A percentile compares a stretch with the other conserved stretches of the same genome.
phyloP scores from a whole-genome alignment of 2,329 filamentous ascomycete species.

The Diatrype stigma region DNA sequence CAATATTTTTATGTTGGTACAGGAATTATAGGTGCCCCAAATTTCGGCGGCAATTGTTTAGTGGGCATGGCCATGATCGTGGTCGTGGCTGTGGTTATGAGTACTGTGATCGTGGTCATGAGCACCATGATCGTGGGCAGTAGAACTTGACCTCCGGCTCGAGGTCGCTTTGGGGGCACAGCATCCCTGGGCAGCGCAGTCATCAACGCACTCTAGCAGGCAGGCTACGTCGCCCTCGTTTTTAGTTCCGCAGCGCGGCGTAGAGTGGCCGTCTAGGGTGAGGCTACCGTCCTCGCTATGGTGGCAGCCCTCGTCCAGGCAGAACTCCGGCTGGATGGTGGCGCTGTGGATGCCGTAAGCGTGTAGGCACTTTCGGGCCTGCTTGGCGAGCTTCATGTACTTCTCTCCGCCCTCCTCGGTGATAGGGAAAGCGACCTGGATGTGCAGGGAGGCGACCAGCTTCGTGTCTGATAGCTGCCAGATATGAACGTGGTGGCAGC shows the following conservation, averaged over 20 bases:
- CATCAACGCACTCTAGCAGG: slow-evolving; percentile 49
- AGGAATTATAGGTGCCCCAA: too few relatives aligned
- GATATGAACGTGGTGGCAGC: slow-evolving; percentile 93
- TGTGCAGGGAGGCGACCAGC: slow-evolving; percentile 86
- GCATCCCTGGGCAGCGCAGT: slow-evolving; percentile 43
- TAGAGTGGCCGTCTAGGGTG: slow-evolving; percentile 20
- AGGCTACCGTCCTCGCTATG: slow-evolving; percentile 29
- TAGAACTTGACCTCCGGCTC: slow-evolving; percentile 29
- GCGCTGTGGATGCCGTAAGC: slow-evolving; percentile 95
- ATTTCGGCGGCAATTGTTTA: too few relatives aligned
- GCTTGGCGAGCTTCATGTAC: slow-evolving; percentile 87
- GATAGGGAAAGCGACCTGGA: slow-evolving; percentile 88
- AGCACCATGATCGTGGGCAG: slow-evolving; percentile 22
- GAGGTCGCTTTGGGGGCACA: slow-evolving; percentile 30
- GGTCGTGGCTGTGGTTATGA: slow-evolving; percentile 31
- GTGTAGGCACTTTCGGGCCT: slow-evolving; percentile 83
- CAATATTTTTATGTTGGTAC: too few relatives aligned
- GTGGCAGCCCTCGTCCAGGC: slow-evolving; percentile 45
- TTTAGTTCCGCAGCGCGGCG: slow-evolving; percentile 9
- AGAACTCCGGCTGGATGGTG: slow-evolving; percentile 94
- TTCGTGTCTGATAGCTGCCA: slow-evolving; percentile 98
- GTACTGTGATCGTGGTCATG: too few relatives aligned
- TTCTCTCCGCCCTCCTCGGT: slow-evolving; percentile 71
- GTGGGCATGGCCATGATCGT: slow-evolving; percentile 2
- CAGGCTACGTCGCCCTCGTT: slow-evolving; percentile 32